Evolutionary conservation across 2,329 filamentous ascomycete genomes (phyloP), one percentile per base, ranked within the genome.

Genomic region (Penicillium sp.): DNA sequence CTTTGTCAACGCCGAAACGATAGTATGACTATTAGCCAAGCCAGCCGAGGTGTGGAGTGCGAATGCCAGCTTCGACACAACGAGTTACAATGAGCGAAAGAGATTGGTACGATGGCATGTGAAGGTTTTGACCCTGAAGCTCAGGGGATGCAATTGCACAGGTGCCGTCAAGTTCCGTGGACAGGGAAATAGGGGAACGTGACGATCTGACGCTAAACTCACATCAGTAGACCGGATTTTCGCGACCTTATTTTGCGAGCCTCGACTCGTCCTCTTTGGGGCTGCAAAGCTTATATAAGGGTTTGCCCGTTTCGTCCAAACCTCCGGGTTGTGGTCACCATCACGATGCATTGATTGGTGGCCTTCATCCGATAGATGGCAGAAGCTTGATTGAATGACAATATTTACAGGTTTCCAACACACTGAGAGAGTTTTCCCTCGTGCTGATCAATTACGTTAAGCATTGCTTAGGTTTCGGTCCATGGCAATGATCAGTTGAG

Each of bases 161-260:
- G 24, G 7, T 7, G 24, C 7, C 18, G 18, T 21, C 18, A 21
- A 21, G 18, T 6, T 26, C 24, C 4, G 24, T 26, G 24, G 24
- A 26, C 24, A 16, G n/a, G 15, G 16, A 12, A 41, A 23, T 8
- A 15, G 21, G 18, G 45, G 43, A 43, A 16, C 1, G 26, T 29
- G 51, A 36, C 13, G 50, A 51, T 53, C 50, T 6, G 42, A 48
- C 50, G 47, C 29, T 36, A 13, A 43, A 39, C 38, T 46, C 49
- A 45, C 47, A 52, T 39, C 5, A 12, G 4, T 33, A 33, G 24
- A 7, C 13, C 13, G 10, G 7, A 7, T 7, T 26, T 33, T 33
- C 29, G 12, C 13, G 29, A 33, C 12, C 2, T 33, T 33, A 33
- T 33, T 13, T 12, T 12, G 9, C 29, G 29, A 15, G 29, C 29